These are phyloP conservation scores for Aureoboletus auriporus DNA, from an alignment of 768 basidiomycete genomes.

Conservation along the genomic window DNA sequence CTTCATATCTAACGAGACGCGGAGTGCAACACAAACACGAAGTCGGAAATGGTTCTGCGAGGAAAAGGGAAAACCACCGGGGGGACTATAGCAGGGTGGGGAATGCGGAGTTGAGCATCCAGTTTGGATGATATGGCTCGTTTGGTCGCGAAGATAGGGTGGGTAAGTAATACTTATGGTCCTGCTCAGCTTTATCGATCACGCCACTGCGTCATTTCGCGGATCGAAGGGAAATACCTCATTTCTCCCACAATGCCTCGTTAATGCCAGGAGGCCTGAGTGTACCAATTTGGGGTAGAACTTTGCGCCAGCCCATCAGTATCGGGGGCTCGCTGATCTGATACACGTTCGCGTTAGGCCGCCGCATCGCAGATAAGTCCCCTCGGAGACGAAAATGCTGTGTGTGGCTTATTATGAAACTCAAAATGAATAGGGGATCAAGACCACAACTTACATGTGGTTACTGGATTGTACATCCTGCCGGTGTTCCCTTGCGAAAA, in stretches of 20 bases:
- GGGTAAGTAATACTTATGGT: neutral
- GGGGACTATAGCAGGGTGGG: neutral
- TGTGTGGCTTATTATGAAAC: neutral
- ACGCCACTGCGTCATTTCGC: neutral
- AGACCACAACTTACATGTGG: conserved; percentile 6
- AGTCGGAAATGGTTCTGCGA: neutral
- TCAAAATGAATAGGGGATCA: neutral
- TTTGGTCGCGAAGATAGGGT: neutral
- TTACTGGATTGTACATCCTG: conserved; percentile 19
- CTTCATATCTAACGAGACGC: neutral
- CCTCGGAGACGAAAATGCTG: neutral
- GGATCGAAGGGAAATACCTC: neutral
- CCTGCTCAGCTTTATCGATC: conserved; percentile 10
- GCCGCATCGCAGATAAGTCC: neutral
- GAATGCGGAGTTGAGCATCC: neutral
- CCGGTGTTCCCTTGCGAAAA: neutral
- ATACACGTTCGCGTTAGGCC: neutral
- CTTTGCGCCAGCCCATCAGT: neutral
- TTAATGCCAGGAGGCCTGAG: conserved; percentile 10
- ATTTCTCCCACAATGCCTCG: conserved; percentile 13
- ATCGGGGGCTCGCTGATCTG: neutral
- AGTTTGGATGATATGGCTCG: conserved; percentile 7
- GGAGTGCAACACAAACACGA: neutral
- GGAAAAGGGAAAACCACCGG: neutral
- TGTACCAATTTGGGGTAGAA: conserved; percentile 2